Base-by-base conservation (phyloP, 768 basidiomycete genomes). In the Bullera alba region DNA sequence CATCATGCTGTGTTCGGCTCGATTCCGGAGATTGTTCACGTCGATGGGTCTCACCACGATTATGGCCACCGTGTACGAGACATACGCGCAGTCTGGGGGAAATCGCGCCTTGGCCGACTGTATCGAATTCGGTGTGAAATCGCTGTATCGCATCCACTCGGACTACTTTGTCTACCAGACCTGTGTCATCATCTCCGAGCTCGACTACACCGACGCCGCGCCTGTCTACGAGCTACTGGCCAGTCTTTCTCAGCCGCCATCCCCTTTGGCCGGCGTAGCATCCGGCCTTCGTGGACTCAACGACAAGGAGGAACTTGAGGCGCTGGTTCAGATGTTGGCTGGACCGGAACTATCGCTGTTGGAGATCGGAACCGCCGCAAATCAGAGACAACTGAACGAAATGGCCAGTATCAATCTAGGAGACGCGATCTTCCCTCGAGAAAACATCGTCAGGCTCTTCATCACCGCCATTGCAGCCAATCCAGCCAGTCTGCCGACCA, bases 391-490 rank as follows among this genome's bases (percentile, higher is more conserved):
- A 39, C 58, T 63, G 7, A 46, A 22, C 7, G 58, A 63, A 37
- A 22, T 62, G 6, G 54, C 60, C 5, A 26, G 39, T 7, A 48
- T 64, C 25, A 54, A 43, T 21, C 43, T 59, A 5, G 65, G 62
- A 34, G 51, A 48, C 27, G 34, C 32, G 4, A 37, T 57, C 22
- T 67, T 67, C 46, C 53, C 62, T 4, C 39, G 48, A 22, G 60
- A 57, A 16, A 60, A 64, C 25, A 64, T 64, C 42, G 46, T 67
- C 45, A 48, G 46, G 36, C 54, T 67, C 16, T 60, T 67, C 42
- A 36, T 64, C 27, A 67, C 65, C 37, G 56, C 62, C 42, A 67
- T 67, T n/a, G 65, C 65, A 10, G 55, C 62, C n/a, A 62, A 57
- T 50, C 65, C 65, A 10, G 47, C 60, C 16, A 53, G 54, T 15